Conservation (phyloP, 352 stramenopile genomes). For the Pythium aristosporum region DNA sequence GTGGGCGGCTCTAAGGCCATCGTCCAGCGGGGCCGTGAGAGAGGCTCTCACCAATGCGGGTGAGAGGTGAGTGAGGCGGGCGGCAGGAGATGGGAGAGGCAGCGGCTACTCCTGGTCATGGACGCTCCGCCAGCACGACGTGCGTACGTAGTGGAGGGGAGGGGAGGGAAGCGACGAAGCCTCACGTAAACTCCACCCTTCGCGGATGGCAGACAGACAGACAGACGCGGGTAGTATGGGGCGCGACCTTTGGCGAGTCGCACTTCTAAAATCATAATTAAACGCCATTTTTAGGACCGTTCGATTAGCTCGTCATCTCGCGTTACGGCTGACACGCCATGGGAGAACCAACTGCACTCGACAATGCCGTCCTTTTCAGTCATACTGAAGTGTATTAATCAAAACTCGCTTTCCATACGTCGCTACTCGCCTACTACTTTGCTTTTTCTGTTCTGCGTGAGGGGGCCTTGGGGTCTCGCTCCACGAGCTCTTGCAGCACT, state of each 20-base stretch:
- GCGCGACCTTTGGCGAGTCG: conserved; percentile 20
- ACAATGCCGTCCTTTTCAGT: too few species aligned
- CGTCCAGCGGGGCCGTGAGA: neutral
- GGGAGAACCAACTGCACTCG: too few species aligned
- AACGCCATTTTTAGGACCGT: too few species aligned
- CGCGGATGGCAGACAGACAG: too few species aligned
- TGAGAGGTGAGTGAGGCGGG: neutral
- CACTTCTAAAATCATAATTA: too few species aligned
- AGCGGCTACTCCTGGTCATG: conserved; percentile 16
- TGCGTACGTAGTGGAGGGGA: neutral
- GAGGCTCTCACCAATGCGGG: neutral
- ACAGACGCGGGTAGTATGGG: too few species aligned
- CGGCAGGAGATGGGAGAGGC: neutral
- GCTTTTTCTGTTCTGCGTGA: neutral
- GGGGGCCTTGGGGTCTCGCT: neutral
- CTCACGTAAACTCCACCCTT: too few species aligned
- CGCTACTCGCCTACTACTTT: neutral
- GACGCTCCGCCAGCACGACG: conserved; percentile 5
- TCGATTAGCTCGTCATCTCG: too few species aligned
- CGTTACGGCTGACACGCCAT: too few species aligned
- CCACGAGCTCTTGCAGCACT: conserved; percentile 49
- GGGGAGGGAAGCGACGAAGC: neutral
- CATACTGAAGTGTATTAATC: neutral
- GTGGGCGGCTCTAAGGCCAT: conserved; percentile 26
- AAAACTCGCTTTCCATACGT: neutral